Evolutionary conservation across 2,329 filamentous ascomycete genomes (phyloP).

Genomic region (Fusarium fujikuroi): DNA sequence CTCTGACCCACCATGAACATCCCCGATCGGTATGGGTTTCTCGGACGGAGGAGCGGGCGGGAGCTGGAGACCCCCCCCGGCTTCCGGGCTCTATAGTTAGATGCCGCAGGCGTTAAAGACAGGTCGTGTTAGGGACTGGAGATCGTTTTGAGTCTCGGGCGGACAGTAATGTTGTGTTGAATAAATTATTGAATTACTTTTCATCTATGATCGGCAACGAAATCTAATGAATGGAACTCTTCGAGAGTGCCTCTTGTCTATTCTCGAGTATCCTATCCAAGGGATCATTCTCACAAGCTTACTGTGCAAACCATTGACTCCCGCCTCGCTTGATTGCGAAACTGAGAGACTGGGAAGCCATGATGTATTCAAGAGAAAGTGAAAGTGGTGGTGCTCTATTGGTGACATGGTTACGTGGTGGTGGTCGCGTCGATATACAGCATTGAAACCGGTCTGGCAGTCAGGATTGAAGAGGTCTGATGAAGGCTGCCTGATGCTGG

Average conservation of each 20-base stretch:
- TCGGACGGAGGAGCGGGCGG: constrained; percentile 45
- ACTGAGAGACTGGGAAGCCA: not conserved
- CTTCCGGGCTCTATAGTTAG: constrained; percentile 35
- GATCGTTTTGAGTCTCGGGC: constrained; percentile 16
- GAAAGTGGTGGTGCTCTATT: not conserved
- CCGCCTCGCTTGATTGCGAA: not conserved
- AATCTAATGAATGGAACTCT: not conserved
- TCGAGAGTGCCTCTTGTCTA: not conserved
- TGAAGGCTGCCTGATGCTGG: constrained; percentile 14
- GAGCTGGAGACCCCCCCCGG: constrained; percentile 36
- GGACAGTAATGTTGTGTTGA: not conserved
- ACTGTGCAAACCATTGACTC: not conserved
- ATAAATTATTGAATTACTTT: not conserved
- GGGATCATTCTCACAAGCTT: not conserved
- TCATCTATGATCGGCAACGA: not conserved
- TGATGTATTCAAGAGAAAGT: not conserved
- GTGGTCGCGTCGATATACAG: constrained; percentile 7
- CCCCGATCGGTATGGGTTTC: constrained; percentile 45
- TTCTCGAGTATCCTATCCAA: not conserved
- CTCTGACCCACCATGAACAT: constrained; percentile 42
- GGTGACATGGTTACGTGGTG: not conserved
- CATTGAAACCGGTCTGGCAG: constrained; percentile 8
- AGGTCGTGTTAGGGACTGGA: constrained; percentile 31
- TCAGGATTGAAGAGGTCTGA: constrained; percentile 27
- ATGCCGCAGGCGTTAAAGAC: constrained; percentile 32